Percentiles rank a stretch among this genome's conserved stretches.
These are phyloP conservation scores for Pyrenochaeta sp. DNA, from an alignment of 2,329 filamentous ascomycete genomes.

Conservation along the genomic window DNA sequence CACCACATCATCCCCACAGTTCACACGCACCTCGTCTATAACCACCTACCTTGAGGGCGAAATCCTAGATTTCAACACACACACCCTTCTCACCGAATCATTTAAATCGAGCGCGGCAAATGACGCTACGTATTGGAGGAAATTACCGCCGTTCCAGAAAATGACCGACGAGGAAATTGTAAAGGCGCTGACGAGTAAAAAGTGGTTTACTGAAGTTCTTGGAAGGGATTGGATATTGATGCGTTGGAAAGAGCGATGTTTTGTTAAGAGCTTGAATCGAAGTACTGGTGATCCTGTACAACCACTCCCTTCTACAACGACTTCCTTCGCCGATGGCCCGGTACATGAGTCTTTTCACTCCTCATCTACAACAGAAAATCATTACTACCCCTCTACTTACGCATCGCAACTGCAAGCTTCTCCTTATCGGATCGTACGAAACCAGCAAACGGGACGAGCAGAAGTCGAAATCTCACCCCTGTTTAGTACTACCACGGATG, in stretches of 20 bases:
- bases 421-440: slow-evolving; percentile 27
- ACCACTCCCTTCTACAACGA: slow-evolving; percentile 18
- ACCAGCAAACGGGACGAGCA: slow-evolving; percentile 18
- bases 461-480: slow-evolving; percentile 23
- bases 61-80: slow-evolving; percentile 67
- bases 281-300: slow-evolving; percentile 23
- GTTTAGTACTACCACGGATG: slow-evolving; percentile 8
- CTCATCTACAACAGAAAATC: slow-evolving; percentile 5
- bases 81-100: slow-evolving; percentile 61
- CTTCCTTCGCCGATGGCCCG: slow-evolving; percentile 9
- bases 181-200: slow-evolving; percentile 53
- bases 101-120: slow-evolving; percentile 56
- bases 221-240: slow-evolving; percentile 62
- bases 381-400: slow-evolving; percentile 2
- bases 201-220: slow-evolving; percentile 45
- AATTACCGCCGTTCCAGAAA: slow-evolving; percentile 55
- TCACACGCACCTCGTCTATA: slow-evolving; percentile 57
- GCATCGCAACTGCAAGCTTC: slow-evolving; percentile 15
- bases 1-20: slow-evolving; percentile 14
- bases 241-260: slow-evolving; percentile 65
- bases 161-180: slow-evolving; percentile 54
- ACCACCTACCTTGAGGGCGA: slow-evolving; percentile 74
- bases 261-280: slow-evolving; percentile 49
- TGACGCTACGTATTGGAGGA: slow-evolving; percentile 60
- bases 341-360: slow-evolving; percentile 8